Evolutionary conservation across 331 rosid species (phyloP).

Genomic region (Pyracantha coccinea): DNA sequence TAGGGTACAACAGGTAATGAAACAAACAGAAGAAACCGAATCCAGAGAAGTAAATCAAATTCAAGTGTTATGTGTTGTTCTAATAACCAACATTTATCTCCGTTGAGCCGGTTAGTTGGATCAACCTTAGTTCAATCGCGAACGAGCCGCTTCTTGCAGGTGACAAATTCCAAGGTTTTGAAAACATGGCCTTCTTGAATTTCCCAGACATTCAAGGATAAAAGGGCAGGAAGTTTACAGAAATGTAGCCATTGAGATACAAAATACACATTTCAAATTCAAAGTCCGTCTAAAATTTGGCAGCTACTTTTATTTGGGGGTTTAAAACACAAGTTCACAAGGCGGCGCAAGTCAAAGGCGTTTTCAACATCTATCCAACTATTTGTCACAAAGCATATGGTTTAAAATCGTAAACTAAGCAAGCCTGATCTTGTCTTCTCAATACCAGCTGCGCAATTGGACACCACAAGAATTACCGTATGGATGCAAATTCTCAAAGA

Average conservation of each 20-base stretch:
- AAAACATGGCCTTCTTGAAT: not conserved
- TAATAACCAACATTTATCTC: not conserved
- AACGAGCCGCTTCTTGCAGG: not conserved
- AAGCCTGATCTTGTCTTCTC: not conserved
- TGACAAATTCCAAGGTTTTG: not conserved
- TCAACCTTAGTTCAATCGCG: not conserved
- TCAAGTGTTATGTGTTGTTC: not conserved
- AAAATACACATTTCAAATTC: not conserved
- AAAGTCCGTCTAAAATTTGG: not conserved
- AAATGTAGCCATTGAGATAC: not conserved
- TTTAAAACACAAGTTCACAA: not conserved
- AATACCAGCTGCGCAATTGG: not conserved
- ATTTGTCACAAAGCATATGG: not conserved
- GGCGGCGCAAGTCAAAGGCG: not conserved
- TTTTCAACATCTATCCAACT: not conserved
- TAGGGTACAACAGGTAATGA: not conserved
- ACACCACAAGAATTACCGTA: not conserved
- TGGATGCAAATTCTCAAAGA: not conserved
- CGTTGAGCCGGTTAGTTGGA: not conserved
- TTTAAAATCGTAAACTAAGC: not conserved
- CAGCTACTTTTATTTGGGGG: not conserved
- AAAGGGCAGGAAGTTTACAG: not conserved
- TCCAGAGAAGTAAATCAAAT: not conserved
- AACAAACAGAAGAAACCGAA: not conserved
- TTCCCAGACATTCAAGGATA: not conserved